Conservation (phyloP, 2,329 filamentous ascomycete genomes). For the Cryphonectria naterciae region DNA sequence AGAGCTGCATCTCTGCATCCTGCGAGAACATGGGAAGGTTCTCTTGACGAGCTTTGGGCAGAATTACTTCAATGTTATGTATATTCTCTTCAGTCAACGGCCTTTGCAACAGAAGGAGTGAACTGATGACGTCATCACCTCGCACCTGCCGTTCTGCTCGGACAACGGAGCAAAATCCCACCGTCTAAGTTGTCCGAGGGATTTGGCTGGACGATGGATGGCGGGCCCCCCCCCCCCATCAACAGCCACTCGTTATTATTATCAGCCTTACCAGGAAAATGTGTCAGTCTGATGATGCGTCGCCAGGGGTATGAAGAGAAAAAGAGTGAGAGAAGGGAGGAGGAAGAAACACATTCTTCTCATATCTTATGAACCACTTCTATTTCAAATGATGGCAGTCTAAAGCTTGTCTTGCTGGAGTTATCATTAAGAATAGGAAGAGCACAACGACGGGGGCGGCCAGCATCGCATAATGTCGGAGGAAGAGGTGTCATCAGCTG, state of each 20-base stretch:
- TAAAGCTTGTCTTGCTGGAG: not conserved
- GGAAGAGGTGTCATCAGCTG: conserved; percentile 26
- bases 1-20: not conserved
- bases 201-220: not conserved
- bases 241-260: not conserved
- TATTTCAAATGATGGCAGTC: no score
- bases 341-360: no score
- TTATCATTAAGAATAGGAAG: not conserved
- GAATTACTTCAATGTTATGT: no score
- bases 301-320: not conserved
- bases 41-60: no score
- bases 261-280: not conserved
- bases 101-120: not conserved
- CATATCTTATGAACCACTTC: no score
- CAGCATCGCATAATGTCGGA: conserved; percentile 28
- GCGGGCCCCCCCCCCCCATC: not conserved
- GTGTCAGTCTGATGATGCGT: not conserved
- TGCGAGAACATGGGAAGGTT: not conserved
- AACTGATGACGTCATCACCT: conserved; percentile 19
- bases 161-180: conserved; percentile 32
- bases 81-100: not conserved
- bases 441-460: not conserved
- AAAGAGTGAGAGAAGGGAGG: not conserved
- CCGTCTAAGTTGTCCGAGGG: conserved; percentile 32
- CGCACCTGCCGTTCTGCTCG: conserved; percentile 13